Conservation (phyloP, 78 protist species). For the Dictyostelium citrinum region DNA sequence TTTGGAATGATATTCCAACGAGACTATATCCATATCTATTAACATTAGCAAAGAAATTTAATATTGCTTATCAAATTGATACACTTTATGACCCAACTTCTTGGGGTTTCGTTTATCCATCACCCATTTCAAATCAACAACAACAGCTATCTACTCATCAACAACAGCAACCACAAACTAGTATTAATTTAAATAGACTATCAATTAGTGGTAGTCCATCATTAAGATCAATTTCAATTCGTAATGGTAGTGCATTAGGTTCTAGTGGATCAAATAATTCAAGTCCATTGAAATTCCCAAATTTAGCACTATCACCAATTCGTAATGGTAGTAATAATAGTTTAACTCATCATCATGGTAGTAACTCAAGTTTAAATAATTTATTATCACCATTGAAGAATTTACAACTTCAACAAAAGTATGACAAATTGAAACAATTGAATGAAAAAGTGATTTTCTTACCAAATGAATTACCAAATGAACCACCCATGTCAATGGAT, state of each 20-base stretch:
- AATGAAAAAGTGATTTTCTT: constrained; percentile 53
- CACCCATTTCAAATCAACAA: background rate
- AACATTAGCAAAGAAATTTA: constrained; percentile 35
- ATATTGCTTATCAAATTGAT: constrained; percentile 58
- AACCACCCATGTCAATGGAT: constrained; percentile 35
- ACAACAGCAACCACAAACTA: background rate
- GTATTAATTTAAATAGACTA: constrained; percentile 5
- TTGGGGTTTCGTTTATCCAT: constrained; percentile 48
- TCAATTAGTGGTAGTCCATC: constrained; percentile 13
- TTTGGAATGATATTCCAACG: constrained; percentile 53
- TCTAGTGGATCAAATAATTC: constrained; percentile 3
- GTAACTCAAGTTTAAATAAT: background rate
- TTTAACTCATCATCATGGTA: background rate
- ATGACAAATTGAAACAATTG: background rate
- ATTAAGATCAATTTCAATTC: constrained; percentile 12
- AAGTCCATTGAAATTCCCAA: constrained; percentile 17
- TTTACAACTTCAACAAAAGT: background rate
- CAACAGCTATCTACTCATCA: background rate
- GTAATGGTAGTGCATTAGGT: background rate
- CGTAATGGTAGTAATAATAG: background rate
- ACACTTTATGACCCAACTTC: constrained; percentile 26
- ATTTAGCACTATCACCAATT: constrained; percentile 11
- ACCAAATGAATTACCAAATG: constrained; percentile 37
- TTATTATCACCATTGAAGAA: constrained; percentile 8
- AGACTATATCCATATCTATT: constrained; percentile 27